Conservation (phyloP, 768 basidiomycete species). For the Coprinellus micaceus region DNA sequence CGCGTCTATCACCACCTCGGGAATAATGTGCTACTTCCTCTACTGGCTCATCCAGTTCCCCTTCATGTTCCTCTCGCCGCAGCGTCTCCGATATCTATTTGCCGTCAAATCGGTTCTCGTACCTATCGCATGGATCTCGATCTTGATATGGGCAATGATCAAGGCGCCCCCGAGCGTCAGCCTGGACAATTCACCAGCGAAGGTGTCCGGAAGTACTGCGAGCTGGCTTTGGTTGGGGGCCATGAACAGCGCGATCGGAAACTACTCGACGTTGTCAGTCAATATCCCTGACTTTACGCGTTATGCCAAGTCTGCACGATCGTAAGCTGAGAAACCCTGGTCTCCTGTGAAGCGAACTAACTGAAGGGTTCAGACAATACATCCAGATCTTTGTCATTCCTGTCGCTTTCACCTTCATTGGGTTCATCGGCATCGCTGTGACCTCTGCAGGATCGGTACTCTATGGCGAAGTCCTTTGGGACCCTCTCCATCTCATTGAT, state of each 20-base stretch:
- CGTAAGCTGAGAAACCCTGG: conserved; percentile 35
- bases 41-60: conserved; percentile 79
- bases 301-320: conserved; percentile 66
- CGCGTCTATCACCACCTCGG: conserved; percentile 61
- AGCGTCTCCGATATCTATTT: conserved; percentile 75
- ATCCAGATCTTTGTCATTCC: conserved; percentile 77
- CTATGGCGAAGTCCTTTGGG: conserved; percentile 67
- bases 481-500: conserved; percentile 72
- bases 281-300: conserved; percentile 90
- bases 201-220: conserved; percentile 48
- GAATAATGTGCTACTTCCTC: conserved; percentile 72
- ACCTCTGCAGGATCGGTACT: conserved; percentile 71
- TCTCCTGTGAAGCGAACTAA: background rate
- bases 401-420: conserved; percentile 67
- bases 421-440: conserved; percentile 78
- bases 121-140: conserved; percentile 61
- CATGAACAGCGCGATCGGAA: conserved; percentile 73
- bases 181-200: conserved; percentile 44
- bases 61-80: conserved; percentile 72
- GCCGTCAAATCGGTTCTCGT: conserved; percentile 63
- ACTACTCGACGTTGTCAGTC: conserved; percentile 68
- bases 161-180: conserved; percentile 61
- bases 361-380: conserved; percentile 50
- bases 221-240: conserved; percentile 80
- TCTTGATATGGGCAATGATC: conserved; percentile 78